Evolutionary conservation across 768 basidiomycete species (phyloP).

Genomic region (Candolleomyces eurysporus): DNA sequence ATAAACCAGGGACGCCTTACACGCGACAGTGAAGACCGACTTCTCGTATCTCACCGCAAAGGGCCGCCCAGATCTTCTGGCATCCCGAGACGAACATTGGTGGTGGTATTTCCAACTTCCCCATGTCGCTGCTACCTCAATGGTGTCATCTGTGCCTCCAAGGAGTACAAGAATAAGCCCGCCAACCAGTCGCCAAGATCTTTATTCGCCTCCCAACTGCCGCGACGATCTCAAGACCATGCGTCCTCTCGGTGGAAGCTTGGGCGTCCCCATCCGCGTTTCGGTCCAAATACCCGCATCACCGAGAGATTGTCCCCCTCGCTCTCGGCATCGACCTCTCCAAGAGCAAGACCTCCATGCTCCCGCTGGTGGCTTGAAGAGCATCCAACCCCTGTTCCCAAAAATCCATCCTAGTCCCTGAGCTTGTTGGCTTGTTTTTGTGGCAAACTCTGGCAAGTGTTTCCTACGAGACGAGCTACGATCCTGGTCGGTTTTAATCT

Average conservation of each 20-base stretch:
- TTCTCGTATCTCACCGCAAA: conserved; percentile 66
- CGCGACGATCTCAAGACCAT: conserved; percentile 97
- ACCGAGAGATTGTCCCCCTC: conserved; percentile 97
- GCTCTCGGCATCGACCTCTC: conserved; percentile 81
- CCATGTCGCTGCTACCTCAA: conserved; percentile 98
- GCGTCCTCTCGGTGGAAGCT: conserved; percentile 93
- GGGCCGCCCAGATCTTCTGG: conserved; percentile 88
- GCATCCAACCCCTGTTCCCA: conserved; percentile 35
- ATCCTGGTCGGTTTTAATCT: no score
- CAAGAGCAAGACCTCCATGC: conserved; percentile 35
- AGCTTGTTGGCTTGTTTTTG: no score
- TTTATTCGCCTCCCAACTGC: conserved; percentile 98
- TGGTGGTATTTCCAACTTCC: conserved; percentile 99
- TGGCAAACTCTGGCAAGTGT: no score
- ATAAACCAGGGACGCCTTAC: no score
- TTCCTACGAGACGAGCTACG: no score
- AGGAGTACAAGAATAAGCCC: conserved; percentile 86
- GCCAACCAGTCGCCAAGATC: conserved; percentile 85
- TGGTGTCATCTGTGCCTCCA: conserved; percentile 96
- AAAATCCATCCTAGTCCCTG: no score
- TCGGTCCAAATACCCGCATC: conserved; percentile 97
- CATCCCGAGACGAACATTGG: conserved; percentile 83
- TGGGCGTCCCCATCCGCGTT: conserved; percentile 98
- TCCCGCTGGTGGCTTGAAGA: conserved; percentile 27
- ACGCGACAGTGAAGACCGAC: conserved; percentile 49